These are phyloP conservation scores for Citrus medica DNA, from an alignment of 345 rosid genomes.

Conservation along the genomic window DNA sequence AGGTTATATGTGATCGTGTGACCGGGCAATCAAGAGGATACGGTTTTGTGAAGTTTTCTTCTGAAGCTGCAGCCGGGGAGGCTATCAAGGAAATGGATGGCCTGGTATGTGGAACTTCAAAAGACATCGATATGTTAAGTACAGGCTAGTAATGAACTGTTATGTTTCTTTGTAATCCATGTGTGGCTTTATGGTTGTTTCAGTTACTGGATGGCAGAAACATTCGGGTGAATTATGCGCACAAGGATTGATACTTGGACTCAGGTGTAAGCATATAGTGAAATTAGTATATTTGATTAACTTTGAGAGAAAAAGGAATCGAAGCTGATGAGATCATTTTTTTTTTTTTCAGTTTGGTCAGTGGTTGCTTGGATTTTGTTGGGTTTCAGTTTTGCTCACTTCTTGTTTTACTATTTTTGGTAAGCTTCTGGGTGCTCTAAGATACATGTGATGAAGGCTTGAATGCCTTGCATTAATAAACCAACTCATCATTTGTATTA, in stretches of 20 bases:
- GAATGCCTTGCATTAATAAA: neutral
- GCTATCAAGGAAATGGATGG: constrained; percentile 67
- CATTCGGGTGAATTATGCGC: constrained; percentile 53
- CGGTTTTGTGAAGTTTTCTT: constrained; percentile 58
- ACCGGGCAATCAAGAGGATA: constrained; percentile 72
- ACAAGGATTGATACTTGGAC: constrained; percentile 16
- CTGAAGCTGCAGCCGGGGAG: constrained; percentile 50
- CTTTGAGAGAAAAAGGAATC: neutral
- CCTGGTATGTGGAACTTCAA: constrained; percentile 30
- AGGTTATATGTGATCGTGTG: constrained; percentile 61
- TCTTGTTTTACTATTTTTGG: neutral
- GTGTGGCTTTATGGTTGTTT: constrained; percentile 7
- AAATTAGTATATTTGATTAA: neutral
- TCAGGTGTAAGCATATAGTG: neutral
- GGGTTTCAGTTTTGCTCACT: neutral
- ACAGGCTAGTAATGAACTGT: neutral
- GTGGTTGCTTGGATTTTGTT: neutral
- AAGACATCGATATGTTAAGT: neutral
- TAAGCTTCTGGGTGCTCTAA: neutral
- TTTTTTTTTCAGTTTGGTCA: neutral
- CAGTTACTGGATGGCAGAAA: constrained; percentile 69
- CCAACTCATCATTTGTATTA: neutral
- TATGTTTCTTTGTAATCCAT: neutral
- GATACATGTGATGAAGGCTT: neutral
- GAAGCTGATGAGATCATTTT: neutral